Conservation (phyloP, 768 basidiomycete genomes). For the Calocera cornea region DNA sequence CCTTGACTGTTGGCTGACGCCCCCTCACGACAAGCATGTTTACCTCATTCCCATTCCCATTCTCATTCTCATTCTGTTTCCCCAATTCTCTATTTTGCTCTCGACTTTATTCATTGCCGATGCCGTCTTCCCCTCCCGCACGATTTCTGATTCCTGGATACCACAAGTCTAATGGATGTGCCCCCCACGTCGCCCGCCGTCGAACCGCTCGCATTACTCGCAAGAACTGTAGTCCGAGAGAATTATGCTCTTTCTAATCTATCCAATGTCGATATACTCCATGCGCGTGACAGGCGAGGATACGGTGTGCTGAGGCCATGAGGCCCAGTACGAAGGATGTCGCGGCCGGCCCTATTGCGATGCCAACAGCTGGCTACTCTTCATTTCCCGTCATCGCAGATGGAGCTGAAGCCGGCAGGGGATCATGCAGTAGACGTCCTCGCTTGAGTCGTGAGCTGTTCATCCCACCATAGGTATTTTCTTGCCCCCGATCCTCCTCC, state of each 20-base stretch:
- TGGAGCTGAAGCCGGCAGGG: too few relatives aligned
- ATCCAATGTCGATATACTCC: background rate
- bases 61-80: background rate
- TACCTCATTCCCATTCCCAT: background rate
- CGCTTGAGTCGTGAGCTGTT: too few relatives aligned
- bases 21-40: background rate
- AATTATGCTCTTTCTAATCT: background rate
- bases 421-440: too few relatives aligned
- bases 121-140: background rate
- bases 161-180: slow-evolving; percentile 3
- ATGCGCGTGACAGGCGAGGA: background rate
- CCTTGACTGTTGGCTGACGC: background rate
- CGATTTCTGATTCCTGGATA: background rate
- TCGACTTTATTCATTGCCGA: too few relatives aligned
- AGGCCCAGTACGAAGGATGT: too few relatives aligned
- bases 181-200: too few relatives aligned
- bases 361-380: too few relatives aligned
- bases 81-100: background rate
- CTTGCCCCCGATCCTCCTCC: too few relatives aligned
- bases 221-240: background rate
- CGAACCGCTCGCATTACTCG: background rate
- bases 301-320: too few relatives aligned
- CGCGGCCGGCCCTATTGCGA: too few relatives aligned
- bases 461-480: too few relatives aligned
- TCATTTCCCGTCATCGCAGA: too few relatives aligned